Base-by-base conservation (phyloP, 768 basidiomycete genomes). In the Mycena haematopus region DNA sequence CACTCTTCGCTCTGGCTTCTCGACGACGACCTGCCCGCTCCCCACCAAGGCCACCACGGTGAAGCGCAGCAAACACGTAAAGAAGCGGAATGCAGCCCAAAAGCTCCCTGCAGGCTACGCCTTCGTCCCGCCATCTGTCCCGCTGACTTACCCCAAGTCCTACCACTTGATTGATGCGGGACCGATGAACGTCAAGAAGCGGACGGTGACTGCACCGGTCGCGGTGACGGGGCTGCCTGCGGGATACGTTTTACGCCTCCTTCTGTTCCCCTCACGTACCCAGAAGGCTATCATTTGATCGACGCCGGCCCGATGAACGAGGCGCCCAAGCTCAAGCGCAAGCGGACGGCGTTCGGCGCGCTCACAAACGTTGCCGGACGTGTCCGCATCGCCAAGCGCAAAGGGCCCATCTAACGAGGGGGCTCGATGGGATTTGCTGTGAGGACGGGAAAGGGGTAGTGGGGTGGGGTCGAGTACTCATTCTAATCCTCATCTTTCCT, bases 81-180 rank as follows among this genome's bases (percentile, higher is more conserved):
- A 35, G 38, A 52, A 27, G 51, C 35, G 21, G 31, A 50, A 54
- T 31, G 21, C 36, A 24, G 49, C 24, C 11, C 25, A 15, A 24
- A 42, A 19, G 17, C n/a, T 60, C 1, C 59, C 59, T 11, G 45
- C 27, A 38, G 59, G 52, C 44, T 60, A 60, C 52, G 46, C 36
- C 17, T 60, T 60, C 14, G 14, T 54, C n/a, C 59, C 59, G 7
- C 59, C 59, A 13, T 7, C 52, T 11, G 25, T 38, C 5, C 44
- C 52, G 7, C 46, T 60, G 2, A 53, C 52, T 9, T 60, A 46
- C 59, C 52, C 59, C 2, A 24, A 31, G 1, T 35, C 59, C 13
- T 60, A 60, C 13, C 45, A 38, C 14, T 35, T 60, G 11, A 54
- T 53, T 10, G 33, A 52, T 7, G 59, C 59, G 46, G 59, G 59